These are phyloP conservation scores for Coemansia asiatica DNA, from an alignment of 192 early-diverging fungal genomes.

Conservation along the genomic window DNA sequence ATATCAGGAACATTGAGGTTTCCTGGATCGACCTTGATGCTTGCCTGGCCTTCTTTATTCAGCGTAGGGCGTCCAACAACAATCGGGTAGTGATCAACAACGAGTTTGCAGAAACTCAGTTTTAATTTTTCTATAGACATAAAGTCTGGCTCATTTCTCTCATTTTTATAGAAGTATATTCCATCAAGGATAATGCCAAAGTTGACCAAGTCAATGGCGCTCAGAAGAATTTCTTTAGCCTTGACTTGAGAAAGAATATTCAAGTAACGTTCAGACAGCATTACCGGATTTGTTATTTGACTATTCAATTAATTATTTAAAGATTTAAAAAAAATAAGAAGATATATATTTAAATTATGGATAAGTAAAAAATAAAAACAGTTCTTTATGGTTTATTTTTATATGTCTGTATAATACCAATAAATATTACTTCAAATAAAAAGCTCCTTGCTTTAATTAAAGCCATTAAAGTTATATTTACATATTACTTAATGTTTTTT, in stretches of 20 bases:
- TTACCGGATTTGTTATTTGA: not conserved
- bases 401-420: too few species aligned
- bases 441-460: too few species aligned
- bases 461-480: too few species aligned
- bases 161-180: conserved; percentile 36
- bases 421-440: too few species aligned
- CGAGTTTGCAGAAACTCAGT: conserved; percentile 25
- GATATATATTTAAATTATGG: too few species aligned
- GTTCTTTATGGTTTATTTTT: too few species aligned
- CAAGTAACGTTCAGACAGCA: not conserved
- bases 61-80: conserved; percentile 34
- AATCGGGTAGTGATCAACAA: conserved; percentile 45
- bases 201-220: conserved; percentile 29
- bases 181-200: conserved; percentile 30
- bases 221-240: conserved; percentile 40
- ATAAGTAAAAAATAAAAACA: too few species aligned
- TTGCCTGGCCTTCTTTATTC: conserved; percentile 17
- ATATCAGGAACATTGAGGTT: conserved; percentile 43
- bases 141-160: conserved; percentile 11
- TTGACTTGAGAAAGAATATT: conserved; percentile 8
- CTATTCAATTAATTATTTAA: too few species aligned
- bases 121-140: conserved; percentile 34
- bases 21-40: conserved; percentile 25
- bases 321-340: too few species aligned
- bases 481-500: too few species aligned